Evolutionary conservation across 257 asterid species (phyloP), one percentile per base, ranked within the genome.

Genomic region (Gentiana dahurica): DNA sequence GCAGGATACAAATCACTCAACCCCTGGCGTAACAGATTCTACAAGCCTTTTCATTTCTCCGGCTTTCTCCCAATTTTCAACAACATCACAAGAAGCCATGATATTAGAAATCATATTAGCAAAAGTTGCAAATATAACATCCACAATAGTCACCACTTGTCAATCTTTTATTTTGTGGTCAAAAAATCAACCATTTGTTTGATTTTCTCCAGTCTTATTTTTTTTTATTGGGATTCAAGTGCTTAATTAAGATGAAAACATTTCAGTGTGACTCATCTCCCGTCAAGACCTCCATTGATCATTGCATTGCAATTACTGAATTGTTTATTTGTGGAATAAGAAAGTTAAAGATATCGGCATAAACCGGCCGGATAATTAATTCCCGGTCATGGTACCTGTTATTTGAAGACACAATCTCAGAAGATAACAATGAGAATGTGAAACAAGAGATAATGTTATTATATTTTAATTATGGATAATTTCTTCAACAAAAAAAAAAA

Each of bases 161-260:
- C 68, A 61, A 5, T 55, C 35, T 49, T 24, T n/a, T n/a, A n/a
- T n/a, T n/a, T 46, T 8, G 55, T 35, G 4, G 3, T 36, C 56
- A 64, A 39, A 43, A 13, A 64, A 0, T 55, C 62, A 6, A 49
- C 0, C 68, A 55, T 55, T 5, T 48, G 13, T 12, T 49, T 34
- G 44, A 38, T 43, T 49, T 46, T 48, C 0, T 24, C 7, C 6
- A 33, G 15, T 32, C 68, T 37, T 0, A 49, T 1, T 3, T 49
- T 1, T 3, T 49, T 1, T 1, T 55, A 34, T 24, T 49, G 57
- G 3, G 45, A 3, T 55, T 48, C 57, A 1, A 63, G 49, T 5
- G 62, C 68, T 32, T 11, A 15, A 15, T n/a, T n/a, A 10, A 5
- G 43, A 8, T 3, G 68, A 55, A 41, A 55, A 64, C 32, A 64